These are phyloP conservation scores for Cyclocybe cylindracea DNA, from an alignment of 768 basidiomycete genomes.

Conservation along the genomic window DNA sequence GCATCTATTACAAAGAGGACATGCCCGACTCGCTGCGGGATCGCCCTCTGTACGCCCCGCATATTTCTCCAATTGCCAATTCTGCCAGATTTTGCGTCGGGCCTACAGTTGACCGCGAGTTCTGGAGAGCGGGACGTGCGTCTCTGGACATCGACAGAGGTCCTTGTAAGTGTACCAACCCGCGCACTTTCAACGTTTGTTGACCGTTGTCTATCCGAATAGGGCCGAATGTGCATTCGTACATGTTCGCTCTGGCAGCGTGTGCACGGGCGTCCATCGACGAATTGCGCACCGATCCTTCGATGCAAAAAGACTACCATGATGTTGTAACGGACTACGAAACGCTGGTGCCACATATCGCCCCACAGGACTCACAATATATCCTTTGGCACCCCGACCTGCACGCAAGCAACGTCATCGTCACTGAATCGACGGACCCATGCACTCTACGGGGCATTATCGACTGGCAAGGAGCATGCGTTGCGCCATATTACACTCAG, in stretches of 20 bases:
- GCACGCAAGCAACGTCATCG: constrained; percentile 1
- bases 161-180: constrained; percentile 1
- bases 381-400: constrained; percentile 7
- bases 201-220: background rate
- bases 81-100: constrained; percentile 9
- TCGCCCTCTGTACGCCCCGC: constrained; percentile 4
- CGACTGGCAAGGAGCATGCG: constrained; percentile 10
- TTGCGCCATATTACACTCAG: background rate
- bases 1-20: constrained; percentile 11
- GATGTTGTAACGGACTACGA: constrained; percentile 1
- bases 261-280: too few species aligned
- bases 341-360: background rate
- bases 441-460: background rate
- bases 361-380: background rate
- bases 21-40: background rate
- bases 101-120: constrained; percentile 7
- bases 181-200: background rate
- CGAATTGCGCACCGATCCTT: too few species aligned
- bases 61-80: background rate
- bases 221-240: constrained; percentile 5
- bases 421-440: background rate
- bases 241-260: background rate
- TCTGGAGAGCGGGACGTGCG: constrained; percentile 5
- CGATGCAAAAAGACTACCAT: background rate
- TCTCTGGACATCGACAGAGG: constrained; percentile 7